Conservation (phyloP, 805 yeast genomes). For the Ogataea ganodermae region DNA sequence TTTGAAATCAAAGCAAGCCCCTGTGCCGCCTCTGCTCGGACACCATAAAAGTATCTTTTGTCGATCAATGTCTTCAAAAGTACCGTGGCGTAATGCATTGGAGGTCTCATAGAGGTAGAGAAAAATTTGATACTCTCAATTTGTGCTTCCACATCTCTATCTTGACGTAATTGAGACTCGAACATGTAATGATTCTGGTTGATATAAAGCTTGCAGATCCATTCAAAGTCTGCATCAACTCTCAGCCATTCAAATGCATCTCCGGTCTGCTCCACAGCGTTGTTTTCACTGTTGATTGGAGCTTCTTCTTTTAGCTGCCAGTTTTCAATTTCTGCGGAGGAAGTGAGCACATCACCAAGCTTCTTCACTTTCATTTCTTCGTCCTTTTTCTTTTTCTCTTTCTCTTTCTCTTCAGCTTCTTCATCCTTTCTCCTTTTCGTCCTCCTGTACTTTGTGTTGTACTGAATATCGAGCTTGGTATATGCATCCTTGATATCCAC, state of each 20-base stretch:
- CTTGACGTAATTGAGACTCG: slow-evolving; percentile 90
- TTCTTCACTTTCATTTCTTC: slow-evolving; percentile 40
- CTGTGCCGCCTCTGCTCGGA: slow-evolving; percentile 81
- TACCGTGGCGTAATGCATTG: slow-evolving; percentile 68
- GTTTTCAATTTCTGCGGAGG: slow-evolving; percentile 57
- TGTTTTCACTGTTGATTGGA: slow-evolving; percentile 56
- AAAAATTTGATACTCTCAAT: slow-evolving; percentile 77
- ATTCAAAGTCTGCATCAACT: slow-evolving; percentile 96
- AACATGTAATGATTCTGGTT: slow-evolving; percentile 95
- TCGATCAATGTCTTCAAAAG: slow-evolving; percentile 83
- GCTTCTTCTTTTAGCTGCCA: slow-evolving; percentile 71
- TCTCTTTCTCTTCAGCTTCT: slow-evolving; percentile 37
- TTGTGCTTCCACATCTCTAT: slow-evolving; percentile 95
- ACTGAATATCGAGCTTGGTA: slow-evolving; percentile 89
- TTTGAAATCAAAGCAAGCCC: slow-evolving; percentile 73
- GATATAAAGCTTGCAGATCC: slow-evolving; percentile 83
- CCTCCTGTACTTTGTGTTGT: slow-evolving; percentile 90
- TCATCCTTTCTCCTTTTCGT: slow-evolving; percentile 65
- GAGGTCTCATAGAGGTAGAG: slow-evolving; percentile 59
- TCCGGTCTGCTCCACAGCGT: slow-evolving; percentile 38
- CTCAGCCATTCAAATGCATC: slow-evolving; percentile 98
- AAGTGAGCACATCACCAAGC: slow-evolving; percentile 75
- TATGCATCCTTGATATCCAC: slow-evolving; percentile 84
- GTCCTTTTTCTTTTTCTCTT: slow-evolving; percentile 28
- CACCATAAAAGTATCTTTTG: slow-evolving; percentile 81